Conservation (phyloP, 305 asterid species). For the Fraxinus xanthoxyloides region DNA sequence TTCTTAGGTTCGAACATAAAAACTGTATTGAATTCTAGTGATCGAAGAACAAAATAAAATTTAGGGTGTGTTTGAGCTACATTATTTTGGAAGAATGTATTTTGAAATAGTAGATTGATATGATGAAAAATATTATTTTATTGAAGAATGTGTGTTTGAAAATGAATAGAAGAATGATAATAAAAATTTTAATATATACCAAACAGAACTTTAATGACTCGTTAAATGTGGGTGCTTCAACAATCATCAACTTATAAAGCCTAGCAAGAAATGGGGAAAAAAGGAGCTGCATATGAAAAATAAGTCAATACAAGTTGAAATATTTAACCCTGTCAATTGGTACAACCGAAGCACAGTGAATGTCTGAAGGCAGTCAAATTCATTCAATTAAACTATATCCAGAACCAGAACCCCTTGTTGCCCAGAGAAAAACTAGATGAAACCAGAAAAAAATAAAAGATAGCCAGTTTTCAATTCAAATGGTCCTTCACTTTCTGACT, state of each 20-base stretch:
- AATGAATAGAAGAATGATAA: too few relatives aligned
- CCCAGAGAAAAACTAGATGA: constrained; percentile 17
- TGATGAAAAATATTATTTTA: too few relatives aligned
- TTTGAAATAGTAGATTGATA: too few relatives aligned
- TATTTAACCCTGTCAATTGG: neutral
- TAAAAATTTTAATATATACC: too few relatives aligned
- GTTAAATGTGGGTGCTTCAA: neutral
- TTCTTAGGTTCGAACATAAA: too few relatives aligned
- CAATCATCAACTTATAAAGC: neutral
- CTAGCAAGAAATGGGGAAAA: neutral
- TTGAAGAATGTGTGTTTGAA: too few relatives aligned
- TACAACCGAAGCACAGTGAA: neutral
- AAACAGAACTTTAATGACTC: too few relatives aligned
- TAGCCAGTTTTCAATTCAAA: constrained; percentile 4
- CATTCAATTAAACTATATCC: neutral
- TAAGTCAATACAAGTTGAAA: neutral
- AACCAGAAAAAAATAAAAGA: neutral
- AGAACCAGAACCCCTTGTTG: neutral
- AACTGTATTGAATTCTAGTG: neutral
- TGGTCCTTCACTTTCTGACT: constrained; percentile 28
- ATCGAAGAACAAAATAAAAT: too few relatives aligned
- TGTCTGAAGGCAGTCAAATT: neutral
- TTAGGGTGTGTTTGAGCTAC: too few relatives aligned
- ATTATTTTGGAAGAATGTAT: too few relatives aligned
- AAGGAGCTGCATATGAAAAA: too few relatives aligned